Conservation (phyloP, 257 asterid species). For the Ligustrum vulgare region DNA sequence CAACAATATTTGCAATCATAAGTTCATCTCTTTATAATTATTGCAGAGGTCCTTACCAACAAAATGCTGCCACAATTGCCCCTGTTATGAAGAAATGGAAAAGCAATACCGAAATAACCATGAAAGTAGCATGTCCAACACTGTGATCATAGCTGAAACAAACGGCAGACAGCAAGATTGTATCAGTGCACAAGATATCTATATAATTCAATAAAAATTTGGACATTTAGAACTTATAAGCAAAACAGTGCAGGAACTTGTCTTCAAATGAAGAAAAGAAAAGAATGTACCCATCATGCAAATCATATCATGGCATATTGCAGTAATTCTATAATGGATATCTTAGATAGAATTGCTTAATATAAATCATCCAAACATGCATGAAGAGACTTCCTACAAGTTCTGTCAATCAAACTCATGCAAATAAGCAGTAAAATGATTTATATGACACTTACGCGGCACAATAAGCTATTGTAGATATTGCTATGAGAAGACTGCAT, state of each 20-base stretch:
- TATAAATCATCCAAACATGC: neutral
- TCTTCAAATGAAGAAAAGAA: neutral
- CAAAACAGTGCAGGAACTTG: neutral
- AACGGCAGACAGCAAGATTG: constrained; percentile 22
- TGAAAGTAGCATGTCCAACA: constrained; percentile 82
- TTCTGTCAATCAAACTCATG: neutral
- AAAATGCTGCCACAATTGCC: constrained; percentile 85
- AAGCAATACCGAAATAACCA: constrained; percentile 78
- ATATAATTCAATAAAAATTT: neutral
- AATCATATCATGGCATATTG: neutral
- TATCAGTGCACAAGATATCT: constrained; percentile 1
- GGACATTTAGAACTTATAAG: neutral
- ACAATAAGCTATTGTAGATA: constrained; percentile 79
- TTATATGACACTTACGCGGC: constrained; percentile 72
- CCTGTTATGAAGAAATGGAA: constrained; percentile 79
- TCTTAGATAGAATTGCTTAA: neutral
- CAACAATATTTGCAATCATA: constrained; percentile 13
- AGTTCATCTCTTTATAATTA: neutral
- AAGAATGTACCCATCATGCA: neutral
- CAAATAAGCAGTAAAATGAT: constrained; percentile 3
- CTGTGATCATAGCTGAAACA: constrained; percentile 90
- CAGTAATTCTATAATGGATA: neutral
- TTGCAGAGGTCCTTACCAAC: constrained; percentile 60
- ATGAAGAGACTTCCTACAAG: neutral
- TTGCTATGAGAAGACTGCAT: constrained; percentile 79